Conservation (phyloP, 2,329 filamentous ascomycete genomes). For the Pezicula carpinea region DNA sequence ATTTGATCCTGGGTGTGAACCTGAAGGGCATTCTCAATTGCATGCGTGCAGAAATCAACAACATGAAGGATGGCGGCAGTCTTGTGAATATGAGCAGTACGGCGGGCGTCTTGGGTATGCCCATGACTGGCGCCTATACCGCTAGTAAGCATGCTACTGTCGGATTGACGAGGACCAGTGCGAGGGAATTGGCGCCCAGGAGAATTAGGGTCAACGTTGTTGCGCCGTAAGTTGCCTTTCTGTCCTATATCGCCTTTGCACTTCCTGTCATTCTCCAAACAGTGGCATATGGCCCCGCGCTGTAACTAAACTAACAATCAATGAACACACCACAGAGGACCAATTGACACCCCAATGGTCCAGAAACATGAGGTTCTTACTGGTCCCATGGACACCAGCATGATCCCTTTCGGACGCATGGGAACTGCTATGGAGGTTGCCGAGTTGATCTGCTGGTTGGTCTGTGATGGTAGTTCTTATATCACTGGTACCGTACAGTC, state of each 20-base stretch:
- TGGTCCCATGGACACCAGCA: not conserved
- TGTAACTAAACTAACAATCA: not conserved
- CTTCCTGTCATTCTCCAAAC: too few relatives aligned
- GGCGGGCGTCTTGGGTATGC: constrained; percentile 34
- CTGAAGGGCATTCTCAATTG: constrained; percentile 45
- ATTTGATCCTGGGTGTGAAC: constrained; percentile 39
- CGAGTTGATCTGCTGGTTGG: constrained; percentile 10
- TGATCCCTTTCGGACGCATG: constrained; percentile 22
- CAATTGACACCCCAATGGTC: constrained; percentile 9
- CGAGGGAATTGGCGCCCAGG: constrained; percentile 23
- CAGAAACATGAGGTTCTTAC: not conserved
- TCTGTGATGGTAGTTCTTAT: constrained; percentile 9
- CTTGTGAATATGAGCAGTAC: constrained; percentile 50
- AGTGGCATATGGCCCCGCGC: too few relatives aligned
- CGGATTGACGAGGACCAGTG: constrained; percentile 24
- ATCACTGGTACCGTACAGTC: constrained; percentile 9
- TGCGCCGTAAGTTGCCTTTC: constrained; percentile 11
- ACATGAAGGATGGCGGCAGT: constrained; percentile 43
- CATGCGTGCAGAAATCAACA: constrained; percentile 41
- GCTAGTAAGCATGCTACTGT: constrained; percentile 29
- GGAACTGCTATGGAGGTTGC: constrained; percentile 30
- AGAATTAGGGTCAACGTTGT: constrained; percentile 12
- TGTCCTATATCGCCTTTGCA: not conserved
- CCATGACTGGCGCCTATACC: constrained; percentile 23
- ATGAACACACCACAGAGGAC: constrained; percentile 2